Base-by-base conservation (phyloP, 495 filamentous ascomycete species). In the Niebla homalea region DNA sequence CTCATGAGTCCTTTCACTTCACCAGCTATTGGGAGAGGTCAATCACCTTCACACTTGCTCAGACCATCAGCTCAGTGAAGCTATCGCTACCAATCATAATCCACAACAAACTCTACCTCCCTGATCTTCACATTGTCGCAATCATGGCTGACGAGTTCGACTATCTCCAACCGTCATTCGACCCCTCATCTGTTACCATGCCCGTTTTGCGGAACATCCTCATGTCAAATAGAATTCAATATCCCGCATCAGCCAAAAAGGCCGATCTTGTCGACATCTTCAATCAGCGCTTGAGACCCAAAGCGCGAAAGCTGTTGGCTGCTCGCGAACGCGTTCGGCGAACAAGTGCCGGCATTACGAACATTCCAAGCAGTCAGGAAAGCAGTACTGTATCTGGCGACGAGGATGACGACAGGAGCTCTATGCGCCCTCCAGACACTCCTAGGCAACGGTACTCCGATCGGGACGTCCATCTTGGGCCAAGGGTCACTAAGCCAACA, bases 211-310 rank as follows among this genome's bases (percentile, higher is more conserved):
- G 92, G 41, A 85, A 83, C 19, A 90, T 96, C 53, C 80, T 98
- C 26, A 81, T 97, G 55, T 81, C 78, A 48, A 83, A 98, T 67
- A 82, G 87, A 62, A 70, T 96, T 51, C 58, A 79, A 12, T 97
- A 95, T 65, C 81, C 89, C 1, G 78, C 87, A 7, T 77, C 88
- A 44, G 80, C 84, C 32, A 97, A 96, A 66, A 98, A 98, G 68
- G 65, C 78, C 1, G 81, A 94, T 55, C 80, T 98, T 37, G 68
- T 98, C 48, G 78, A 83, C 4, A 71, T 97, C 23, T 87, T 98
- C 62, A 81, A 84, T 57, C 72, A 85, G 37, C 72, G 90, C 50
- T 75, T 98, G 36, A 66, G 84, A 7, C 86, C 92, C 1, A 78
- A 86, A 57, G 80, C 87, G 5, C 76, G 73, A 53, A 85, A 81